phyloP scores from a whole-genome alignment of 805 yeast genomes.

The Priceomyces fermenticarens region DNA sequence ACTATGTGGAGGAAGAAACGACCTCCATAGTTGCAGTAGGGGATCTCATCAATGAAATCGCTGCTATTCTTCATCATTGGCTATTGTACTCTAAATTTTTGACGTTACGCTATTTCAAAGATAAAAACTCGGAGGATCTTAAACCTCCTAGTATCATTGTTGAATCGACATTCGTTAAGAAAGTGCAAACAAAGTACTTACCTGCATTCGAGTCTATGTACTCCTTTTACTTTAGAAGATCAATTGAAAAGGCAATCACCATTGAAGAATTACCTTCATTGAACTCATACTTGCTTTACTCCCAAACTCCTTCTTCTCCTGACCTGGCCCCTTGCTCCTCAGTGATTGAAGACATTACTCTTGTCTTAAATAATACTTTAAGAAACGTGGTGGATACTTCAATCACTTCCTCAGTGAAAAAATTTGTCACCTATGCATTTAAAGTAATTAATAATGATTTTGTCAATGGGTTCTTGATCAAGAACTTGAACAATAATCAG shows the following conservation, averaged over 20 bases:
- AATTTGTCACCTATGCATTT: constrained; percentile 52
- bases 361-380: constrained; percentile 67
- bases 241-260: constrained; percentile 76
- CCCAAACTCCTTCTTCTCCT: constrained; percentile 27
- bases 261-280: constrained; percentile 70
- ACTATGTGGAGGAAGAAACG: constrained; percentile 25
- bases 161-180: constrained; percentile 53
- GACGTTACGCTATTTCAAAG: constrained; percentile 62
- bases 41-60: constrained; percentile 64
- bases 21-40: constrained; percentile 63
- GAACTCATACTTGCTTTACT: constrained; percentile 30
- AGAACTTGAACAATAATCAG: constrained; percentile 34
- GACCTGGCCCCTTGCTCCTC: constrained; percentile 74
- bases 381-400: constrained; percentile 72
- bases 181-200: constrained; percentile 49
- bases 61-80: constrained; percentile 84
- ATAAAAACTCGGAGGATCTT: constrained; percentile 22
- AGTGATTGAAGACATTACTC: constrained; percentile 78
- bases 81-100: constrained; percentile 71
- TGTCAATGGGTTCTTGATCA: constrained; percentile 46
- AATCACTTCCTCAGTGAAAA: constrained; percentile 52
- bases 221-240: constrained; percentile 66
- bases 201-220: constrained; percentile 65
- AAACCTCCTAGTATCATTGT: constrained; percentile 51
- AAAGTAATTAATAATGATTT: constrained; percentile 64